These are phyloP conservation scores for Dichotomocladium elegans DNA, from an alignment of 371 early-diverging fungal species.

Conservation along the genomic window DNA sequence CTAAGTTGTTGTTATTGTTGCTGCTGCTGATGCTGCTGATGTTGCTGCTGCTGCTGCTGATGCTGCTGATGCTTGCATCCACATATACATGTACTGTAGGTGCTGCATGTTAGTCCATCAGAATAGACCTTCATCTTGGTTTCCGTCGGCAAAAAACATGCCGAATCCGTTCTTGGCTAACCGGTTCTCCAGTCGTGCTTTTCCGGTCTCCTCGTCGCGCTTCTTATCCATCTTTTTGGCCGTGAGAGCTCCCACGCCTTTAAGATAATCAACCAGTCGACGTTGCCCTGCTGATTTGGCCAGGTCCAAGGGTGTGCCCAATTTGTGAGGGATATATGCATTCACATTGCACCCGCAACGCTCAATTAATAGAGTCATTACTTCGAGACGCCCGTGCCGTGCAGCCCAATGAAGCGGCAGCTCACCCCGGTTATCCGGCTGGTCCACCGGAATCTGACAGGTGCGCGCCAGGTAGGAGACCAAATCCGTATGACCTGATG, in stretches of 20 bases:
- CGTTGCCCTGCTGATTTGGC: slow-evolving; percentile 37
- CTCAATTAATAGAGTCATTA: slow-evolving; percentile 34
- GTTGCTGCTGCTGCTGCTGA: no score
- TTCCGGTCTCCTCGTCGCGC: slow-evolving; percentile 32
- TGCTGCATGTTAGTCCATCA: background rate
- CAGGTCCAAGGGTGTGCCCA: slow-evolving; percentile 37
- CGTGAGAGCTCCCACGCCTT: slow-evolving; percentile 35
- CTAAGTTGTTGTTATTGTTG: no score
- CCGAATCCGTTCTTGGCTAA: slow-evolving; percentile 33
- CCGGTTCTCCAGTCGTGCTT: slow-evolving; percentile 31
- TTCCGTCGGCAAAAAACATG: background rate
- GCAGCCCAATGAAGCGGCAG: slow-evolving; percentile 43
- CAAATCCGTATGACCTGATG: slow-evolving; percentile 40
- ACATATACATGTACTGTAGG: no score
- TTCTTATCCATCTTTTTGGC: slow-evolving; percentile 43
- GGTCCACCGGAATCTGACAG: slow-evolving; percentile 31
- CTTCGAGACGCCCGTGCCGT: slow-evolving; percentile 35
- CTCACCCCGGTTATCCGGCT: slow-evolving; percentile 30
- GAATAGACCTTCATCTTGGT: background rate
- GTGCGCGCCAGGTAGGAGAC: slow-evolving; percentile 27
- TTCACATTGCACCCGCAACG: slow-evolving; percentile 38
- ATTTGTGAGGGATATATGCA: slow-evolving; percentile 33
- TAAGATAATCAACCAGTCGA: slow-evolving; percentile 40
- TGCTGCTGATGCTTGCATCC: no score
- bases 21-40: no score